These are phyloP conservation scores for Cochlearia excelsa DNA, from an alignment of 345 rosid species.

Conservation along the genomic window DNA sequence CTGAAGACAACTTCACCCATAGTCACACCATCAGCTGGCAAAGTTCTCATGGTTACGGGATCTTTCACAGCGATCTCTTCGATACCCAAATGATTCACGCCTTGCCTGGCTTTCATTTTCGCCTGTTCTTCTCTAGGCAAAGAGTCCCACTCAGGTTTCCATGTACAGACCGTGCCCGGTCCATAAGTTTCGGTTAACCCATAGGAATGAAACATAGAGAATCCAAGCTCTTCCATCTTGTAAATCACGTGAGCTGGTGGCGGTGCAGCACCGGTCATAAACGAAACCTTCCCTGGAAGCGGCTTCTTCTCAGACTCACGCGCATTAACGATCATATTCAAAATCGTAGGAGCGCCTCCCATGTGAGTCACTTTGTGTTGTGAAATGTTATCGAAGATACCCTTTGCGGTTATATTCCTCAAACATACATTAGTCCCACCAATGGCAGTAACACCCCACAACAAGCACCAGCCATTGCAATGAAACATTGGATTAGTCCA, in stretches of 20 bases:
- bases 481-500: constrained; percentile 98
- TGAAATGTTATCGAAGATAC: constrained; percentile 51
- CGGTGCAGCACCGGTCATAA: constrained; percentile 66
- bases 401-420: constrained; percentile 52
- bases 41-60: constrained; percentile 54
- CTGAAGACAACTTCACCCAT: constrained; percentile 74
- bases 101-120: constrained; percentile 66
- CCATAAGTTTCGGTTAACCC: constrained; percentile 82
- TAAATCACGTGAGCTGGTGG: constrained; percentile 61
- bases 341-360: constrained; percentile 79
- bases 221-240: constrained; percentile 67
- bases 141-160: constrained; percentile 75
- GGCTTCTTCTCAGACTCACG: constrained; percentile 37
- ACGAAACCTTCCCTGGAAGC: constrained; percentile 49
- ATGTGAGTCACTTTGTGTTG: constrained; percentile 66
- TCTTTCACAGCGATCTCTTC: constrained; percentile 61
- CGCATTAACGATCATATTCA: constrained; percentile 65
- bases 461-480: constrained; percentile 90
- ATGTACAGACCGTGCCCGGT: constrained; percentile 60
- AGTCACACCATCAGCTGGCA: constrained; percentile 60
- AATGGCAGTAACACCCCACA: constrained; percentile 77
- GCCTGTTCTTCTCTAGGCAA: constrained; percentile 49
- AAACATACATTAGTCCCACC: constrained; percentile 83
- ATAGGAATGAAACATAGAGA: constrained; percentile 53
- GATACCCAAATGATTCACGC: constrained; percentile 56